Percentiles rank a stretch among this genome's conserved stretches.
These are phyloP conservation scores for Penicillium sp. DNA, from an alignment of 2,329 filamentous ascomycete species.

Conservation along the genomic window DNA sequence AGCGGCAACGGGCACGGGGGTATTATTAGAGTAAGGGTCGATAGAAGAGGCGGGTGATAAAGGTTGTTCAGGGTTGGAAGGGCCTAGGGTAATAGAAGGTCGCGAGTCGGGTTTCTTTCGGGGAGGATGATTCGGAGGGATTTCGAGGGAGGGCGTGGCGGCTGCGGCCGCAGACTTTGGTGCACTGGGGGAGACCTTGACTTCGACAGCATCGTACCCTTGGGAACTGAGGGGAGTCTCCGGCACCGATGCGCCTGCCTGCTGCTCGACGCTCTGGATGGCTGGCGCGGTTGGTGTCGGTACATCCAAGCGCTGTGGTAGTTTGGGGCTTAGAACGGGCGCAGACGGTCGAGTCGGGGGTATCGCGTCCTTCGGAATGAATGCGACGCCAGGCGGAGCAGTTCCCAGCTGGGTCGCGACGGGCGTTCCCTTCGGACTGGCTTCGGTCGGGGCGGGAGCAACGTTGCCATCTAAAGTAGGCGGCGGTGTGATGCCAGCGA, in stretches of 20 bases:
- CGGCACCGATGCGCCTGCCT: slow-evolving; percentile 14
- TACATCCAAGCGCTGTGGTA: slow-evolving; percentile 10
- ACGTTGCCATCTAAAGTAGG: slow-evolving; percentile 17
- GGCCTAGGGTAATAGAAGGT: slow-evolving; percentile 29
- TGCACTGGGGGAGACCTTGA: slow-evolving; percentile 20
- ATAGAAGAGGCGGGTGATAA: slow-evolving; percentile 62
- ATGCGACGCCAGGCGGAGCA: slow-evolving; percentile 7
- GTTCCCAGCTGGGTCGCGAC: slow-evolving; percentile 3
- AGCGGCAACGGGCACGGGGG: slow-evolving; percentile 64
- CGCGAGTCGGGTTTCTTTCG: slow-evolving; percentile 31
- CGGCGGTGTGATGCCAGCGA: slow-evolving; percentile 32
- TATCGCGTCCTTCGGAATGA: slow-evolving; percentile 10
- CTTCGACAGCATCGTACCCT: slow-evolving; percentile 22
- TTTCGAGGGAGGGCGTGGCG: slow-evolving; percentile 16
- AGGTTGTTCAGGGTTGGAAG: slow-evolving; percentile 36
- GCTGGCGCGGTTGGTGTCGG: slow-evolving; percentile 40
- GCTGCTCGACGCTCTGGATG: slow-evolving; percentile 42
- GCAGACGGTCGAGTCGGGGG: slow-evolving; percentile 8
- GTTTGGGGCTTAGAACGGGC: slow-evolving; percentile 11
- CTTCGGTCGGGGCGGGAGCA: slow-evolving; percentile 11
- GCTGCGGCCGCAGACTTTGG: slow-evolving; percentile 17
- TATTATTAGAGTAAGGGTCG: slow-evolving; percentile 67
- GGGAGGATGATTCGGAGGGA: slow-evolving; percentile 15
- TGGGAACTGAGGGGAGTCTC: slow-evolving; percentile 27
- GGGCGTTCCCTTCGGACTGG: slow-evolving; percentile 6